Percentiles rank a stretch among this genome's conserved stretches.
Conservation (phyloP, 2,329 filamentous ascomycete species). For the Keithomyces neogunnii region DNA sequence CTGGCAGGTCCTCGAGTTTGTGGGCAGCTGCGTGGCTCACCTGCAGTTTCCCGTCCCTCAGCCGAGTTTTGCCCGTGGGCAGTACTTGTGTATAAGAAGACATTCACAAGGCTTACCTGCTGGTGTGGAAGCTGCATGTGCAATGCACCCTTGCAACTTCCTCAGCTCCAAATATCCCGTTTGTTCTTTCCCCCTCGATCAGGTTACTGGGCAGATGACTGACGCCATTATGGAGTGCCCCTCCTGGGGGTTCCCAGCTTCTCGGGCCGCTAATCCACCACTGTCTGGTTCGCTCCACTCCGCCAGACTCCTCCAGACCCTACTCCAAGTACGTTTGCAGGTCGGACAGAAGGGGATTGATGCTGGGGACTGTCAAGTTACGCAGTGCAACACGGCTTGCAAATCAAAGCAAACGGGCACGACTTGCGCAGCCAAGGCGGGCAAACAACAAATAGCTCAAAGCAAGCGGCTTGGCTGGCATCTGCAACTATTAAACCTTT, state of each 20-base stretch:
- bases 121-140: too few relatives aligned
- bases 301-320: background rate
- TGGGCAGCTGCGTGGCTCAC: background rate
- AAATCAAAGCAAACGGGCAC: too few relatives aligned
- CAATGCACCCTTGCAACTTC: too few relatives aligned
- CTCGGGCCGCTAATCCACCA: constrained; percentile 1
- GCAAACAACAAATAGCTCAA: too few relatives aligned
- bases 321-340: background rate
- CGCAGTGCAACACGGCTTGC: too few relatives aligned
- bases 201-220: background rate
- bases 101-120: too few relatives aligned
- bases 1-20: background rate
- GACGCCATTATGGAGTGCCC: background rate
- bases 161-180: too few relatives aligned
- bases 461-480: too few relatives aligned
- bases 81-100: too few relatives aligned
- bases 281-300: background rate
- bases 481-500: too few relatives aligned
- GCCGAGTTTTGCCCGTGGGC: background rate
- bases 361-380: too few relatives aligned
- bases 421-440: too few relatives aligned
- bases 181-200: background rate
- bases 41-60: background rate
- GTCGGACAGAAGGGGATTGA: background rate
- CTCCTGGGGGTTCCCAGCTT: background rate